A percentile compares a stretch with the other conserved stretches of the same genome.
Evolutionary conservation across 2,329 filamentous ascomycete genomes (phyloP).

Genomic region (Chalara sp.): DNA sequence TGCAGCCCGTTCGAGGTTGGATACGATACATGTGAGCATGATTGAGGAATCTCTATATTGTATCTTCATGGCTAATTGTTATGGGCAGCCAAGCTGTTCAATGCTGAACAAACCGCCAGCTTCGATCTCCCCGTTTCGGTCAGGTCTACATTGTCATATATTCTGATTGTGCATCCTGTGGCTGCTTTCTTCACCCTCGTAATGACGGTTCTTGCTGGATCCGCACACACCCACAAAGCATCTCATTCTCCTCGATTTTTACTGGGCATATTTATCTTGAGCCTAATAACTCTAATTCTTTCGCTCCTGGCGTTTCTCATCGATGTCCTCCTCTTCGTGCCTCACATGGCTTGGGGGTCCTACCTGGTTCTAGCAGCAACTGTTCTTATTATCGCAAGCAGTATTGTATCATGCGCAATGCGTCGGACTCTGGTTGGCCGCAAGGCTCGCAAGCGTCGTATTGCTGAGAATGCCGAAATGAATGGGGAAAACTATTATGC

Average conservation of each 20-base stretch:
- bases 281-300: constrained; percentile 76
- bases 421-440: constrained; percentile 83
- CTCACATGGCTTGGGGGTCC: constrained; percentile 88
- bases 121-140: constrained; percentile 52
- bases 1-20: constrained; percentile 76
- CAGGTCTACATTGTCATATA: constrained; percentile 66
- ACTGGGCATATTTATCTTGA: constrained; percentile 76
- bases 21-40: constrained; percentile 68
- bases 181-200: constrained; percentile 80
- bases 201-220: constrained; percentile 71
- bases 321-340: constrained; percentile 90
- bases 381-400: constrained; percentile 73
- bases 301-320: constrained; percentile 84
- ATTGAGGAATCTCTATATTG: too few species aligned
- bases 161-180: constrained; percentile 88
- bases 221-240: constrained; percentile 79
- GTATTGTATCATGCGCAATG: constrained; percentile 89
- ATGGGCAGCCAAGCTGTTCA: constrained; percentile 19
- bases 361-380: constrained; percentile 89
- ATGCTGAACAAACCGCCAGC: constrained; percentile 16
- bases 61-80: too few species aligned
- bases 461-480: constrained; percentile 94
- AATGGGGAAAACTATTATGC: constrained; percentile 90
- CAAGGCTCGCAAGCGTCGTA: constrained; percentile 87
- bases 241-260: constrained; percentile 88